Conservation (phyloP, 2,329 filamentous ascomycete species). For the Elsinoe australis region DNA sequence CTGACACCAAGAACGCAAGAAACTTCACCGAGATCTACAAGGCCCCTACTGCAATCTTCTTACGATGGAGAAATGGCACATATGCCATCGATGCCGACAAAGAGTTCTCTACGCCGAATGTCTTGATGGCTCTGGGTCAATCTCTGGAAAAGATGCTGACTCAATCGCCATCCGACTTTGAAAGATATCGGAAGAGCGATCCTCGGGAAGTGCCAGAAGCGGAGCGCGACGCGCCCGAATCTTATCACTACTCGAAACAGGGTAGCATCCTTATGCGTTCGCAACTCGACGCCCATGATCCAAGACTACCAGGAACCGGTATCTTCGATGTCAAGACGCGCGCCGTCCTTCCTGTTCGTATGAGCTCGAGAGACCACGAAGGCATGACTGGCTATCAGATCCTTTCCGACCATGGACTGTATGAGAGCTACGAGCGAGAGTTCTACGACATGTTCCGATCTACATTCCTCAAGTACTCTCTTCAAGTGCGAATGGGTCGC, state of each 20-base stretch:
- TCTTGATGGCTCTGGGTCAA: constrained; percentile 86
- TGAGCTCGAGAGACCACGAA: constrained; percentile 67
- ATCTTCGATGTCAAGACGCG: constrained; percentile 97
- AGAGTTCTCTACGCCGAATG: constrained; percentile 73
- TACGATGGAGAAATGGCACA: constrained; percentile 71
- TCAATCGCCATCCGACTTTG: constrained; percentile 70
- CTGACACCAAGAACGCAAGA: constrained; percentile 41
- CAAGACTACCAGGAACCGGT: constrained; percentile 76
- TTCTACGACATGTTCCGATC: constrained; percentile 95
- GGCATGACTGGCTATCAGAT: constrained; percentile 83
- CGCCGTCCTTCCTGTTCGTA: constrained; percentile 83
- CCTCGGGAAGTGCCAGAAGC: constrained; percentile 63
- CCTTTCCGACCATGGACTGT: constrained; percentile 63
- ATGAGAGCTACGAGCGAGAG: constrained; percentile 88
- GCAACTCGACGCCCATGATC: constrained; percentile 84
- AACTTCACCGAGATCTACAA: constrained; percentile 66
- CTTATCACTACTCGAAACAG: constrained; percentile 79
- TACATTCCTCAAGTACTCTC: constrained; percentile 90
- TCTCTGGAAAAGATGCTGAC: constrained; percentile 96
- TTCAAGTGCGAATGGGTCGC: constrained; percentile 91
- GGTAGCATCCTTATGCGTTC: constrained; percentile 91
- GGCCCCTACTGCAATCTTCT: constrained; percentile 70
- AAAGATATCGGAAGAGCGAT: constrained; percentile 67
- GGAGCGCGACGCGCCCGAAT: constrained; percentile 63
- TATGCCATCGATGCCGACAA: constrained; percentile 98